These are phyloP conservation scores for Westerdykella aurantiaca DNA, from an alignment of 2,329 filamentous ascomycete genomes.

Conservation along the genomic window DNA sequence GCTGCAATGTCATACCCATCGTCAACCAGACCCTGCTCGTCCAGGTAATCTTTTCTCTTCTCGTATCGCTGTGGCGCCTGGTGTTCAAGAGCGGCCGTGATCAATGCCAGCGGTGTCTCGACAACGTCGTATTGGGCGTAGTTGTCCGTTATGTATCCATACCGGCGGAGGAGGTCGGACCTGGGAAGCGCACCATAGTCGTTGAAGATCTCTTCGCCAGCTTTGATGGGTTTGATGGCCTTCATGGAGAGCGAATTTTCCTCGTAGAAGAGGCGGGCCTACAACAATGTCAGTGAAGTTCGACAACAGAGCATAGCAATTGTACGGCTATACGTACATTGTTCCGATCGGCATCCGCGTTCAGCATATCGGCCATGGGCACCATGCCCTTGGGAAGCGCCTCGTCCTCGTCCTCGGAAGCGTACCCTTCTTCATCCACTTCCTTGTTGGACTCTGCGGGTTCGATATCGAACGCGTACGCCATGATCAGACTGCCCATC, in stretches of 20 bases:
- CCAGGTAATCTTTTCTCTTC: slow-evolving; percentile 49
- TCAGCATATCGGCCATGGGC: slow-evolving; percentile 82
- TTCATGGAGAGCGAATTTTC: slow-evolving; percentile 61
- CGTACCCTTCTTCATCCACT: slow-evolving; percentile 51
- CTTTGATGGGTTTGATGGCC: slow-evolving; percentile 60
- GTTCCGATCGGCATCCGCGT: slow-evolving; percentile 75
- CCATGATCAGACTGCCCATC: slow-evolving; percentile 87
- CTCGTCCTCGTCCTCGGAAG: slow-evolving; percentile 45
- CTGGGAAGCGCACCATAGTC: slow-evolving; percentile 83
- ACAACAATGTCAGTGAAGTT: not conserved
- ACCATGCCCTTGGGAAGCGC: slow-evolving; percentile 71
- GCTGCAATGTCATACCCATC: slow-evolving; percentile 60
- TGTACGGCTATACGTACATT: slow-evolving; percentile 50
- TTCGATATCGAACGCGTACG: slow-evolving; percentile 82
- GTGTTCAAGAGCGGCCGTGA: slow-evolving; percentile 47
- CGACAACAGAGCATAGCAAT: not conserved
- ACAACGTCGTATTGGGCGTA: slow-evolving; percentile 77
- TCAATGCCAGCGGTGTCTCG: slow-evolving; percentile 61
- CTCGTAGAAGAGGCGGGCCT: slow-evolving; percentile 58
- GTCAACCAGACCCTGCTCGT: slow-evolving; percentile 60
- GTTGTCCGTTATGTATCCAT: slow-evolving; percentile 77
- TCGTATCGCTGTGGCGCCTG: slow-evolving; percentile 35
- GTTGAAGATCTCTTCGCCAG: slow-evolving; percentile 75
- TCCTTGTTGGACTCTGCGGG: slow-evolving; percentile 43
- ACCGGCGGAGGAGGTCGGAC: slow-evolving; percentile 74